Percentiles rank a stretch among this genome's conserved stretches.
These are phyloP conservation scores for Xylaria hypoxylon DNA, from an alignment of 2,329 filamentous ascomycete species.

Conservation along the genomic window DNA sequence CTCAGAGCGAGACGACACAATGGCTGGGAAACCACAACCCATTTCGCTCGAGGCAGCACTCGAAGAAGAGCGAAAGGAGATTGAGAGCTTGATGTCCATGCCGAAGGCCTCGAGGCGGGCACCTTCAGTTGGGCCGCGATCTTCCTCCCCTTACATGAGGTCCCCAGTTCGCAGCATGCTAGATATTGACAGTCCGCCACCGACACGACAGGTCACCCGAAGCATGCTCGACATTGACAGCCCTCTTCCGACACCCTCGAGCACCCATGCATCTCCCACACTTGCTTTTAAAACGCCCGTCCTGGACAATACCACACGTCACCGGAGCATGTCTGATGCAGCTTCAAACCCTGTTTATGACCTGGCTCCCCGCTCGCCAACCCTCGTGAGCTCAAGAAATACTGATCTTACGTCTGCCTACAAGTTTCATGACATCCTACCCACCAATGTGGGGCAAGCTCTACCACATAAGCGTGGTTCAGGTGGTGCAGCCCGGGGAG, in stretches of 20 bases:
- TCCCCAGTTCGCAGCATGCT: slow-evolving; percentile 74
- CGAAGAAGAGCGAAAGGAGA: slow-evolving; percentile 51
- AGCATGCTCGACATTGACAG: slow-evolving; percentile 66
- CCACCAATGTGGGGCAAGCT: slow-evolving; percentile 61
- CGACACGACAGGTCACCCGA: slow-evolving; percentile 55
- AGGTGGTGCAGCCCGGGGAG: slow-evolving; percentile 48
- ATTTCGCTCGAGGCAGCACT: slow-evolving; percentile 53
- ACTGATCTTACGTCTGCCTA: slow-evolving; percentile 65
- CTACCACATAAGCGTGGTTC: slow-evolving; percentile 57
- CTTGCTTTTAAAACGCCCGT: slow-evolving; percentile 53
- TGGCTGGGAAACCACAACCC: slow-evolving; percentile 45
- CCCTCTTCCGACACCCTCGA: slow-evolving; percentile 53
- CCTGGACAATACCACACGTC: slow-evolving; percentile 52
- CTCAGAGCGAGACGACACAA: slow-evolving; percentile 37
- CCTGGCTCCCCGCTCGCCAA: slow-evolving; percentile 57
- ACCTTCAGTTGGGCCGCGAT: slow-evolving; percentile 60
- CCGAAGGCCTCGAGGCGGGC: slow-evolving; percentile 42
- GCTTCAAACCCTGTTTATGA: slow-evolving; percentile 58
- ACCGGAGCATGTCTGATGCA: slow-evolving; percentile 68
- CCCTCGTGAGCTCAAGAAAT: slow-evolving; percentile 39
- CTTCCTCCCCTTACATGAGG: slow-evolving; percentile 36
- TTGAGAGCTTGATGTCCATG: slow-evolving; percentile 50
- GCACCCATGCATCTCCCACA: slow-evolving; percentile 61
- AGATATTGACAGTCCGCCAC: slow-evolving; percentile 61
- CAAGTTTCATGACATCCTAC: slow-evolving; percentile 70